Evolutionary conservation across 2,329 filamentous ascomycete species (phyloP).

Genomic region (Phialemoniopsis sp.): DNA sequence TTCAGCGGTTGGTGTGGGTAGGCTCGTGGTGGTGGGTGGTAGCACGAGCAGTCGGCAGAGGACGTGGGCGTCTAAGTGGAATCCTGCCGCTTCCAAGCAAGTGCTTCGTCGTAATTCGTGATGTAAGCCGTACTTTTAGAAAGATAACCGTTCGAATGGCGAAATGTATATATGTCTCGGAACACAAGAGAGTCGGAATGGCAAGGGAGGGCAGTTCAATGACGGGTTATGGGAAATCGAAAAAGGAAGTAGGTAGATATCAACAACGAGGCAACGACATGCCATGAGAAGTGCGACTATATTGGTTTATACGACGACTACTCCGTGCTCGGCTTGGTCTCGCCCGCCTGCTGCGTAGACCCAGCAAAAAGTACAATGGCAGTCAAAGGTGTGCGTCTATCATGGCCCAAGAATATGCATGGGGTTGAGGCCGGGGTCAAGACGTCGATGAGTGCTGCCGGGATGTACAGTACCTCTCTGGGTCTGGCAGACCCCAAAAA

Average conservation of each 20-base stretch:
- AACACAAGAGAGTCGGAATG: neutral
- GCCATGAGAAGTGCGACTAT: conserved; percentile 1
- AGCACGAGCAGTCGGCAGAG: conserved; percentile 1
- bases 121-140: neutral
- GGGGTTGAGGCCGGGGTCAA: conserved; percentile 11
- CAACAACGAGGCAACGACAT: neutral
- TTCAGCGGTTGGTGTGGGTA: no score
- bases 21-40: conserved; percentile 1
- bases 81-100: neutral
- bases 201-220: neutral
- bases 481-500: conserved; percentile 10
- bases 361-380: neutral
- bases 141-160: neutral
- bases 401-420: conserved; percentile 17
- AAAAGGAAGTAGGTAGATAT: conserved; percentile 1
- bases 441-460: no score
- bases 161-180: neutral
- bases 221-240: neutral
- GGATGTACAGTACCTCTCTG: no score
- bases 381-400: conserved; percentile 15
- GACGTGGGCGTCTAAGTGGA: neutral
- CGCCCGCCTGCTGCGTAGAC: neutral
- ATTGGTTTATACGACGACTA: neutral
- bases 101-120: neutral
- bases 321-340: neutral